Evolutionary conservation across 305 asterid species (phyloP).

Genomic region (Fraxinus angustifolia): DNA sequence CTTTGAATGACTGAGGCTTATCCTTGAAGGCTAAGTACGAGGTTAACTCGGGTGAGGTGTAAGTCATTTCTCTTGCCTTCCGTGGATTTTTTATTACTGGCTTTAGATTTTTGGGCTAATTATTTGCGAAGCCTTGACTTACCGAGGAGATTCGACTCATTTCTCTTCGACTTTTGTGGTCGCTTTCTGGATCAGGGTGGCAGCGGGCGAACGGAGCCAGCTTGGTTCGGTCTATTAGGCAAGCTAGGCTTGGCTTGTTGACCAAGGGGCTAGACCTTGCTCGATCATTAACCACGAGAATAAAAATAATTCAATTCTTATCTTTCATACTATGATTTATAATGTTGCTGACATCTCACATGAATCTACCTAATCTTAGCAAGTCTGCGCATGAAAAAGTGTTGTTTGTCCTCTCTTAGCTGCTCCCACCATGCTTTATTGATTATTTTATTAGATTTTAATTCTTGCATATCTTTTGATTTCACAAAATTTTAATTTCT

Average conservation of each 20-base stretch:
- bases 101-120: background rate
- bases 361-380: background rate
- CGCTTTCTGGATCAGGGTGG: background rate
- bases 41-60: background rate
- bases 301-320: background rate
- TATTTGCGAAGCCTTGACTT: background rate
- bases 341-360: background rate
- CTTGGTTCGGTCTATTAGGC: background rate
- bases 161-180: background rate
- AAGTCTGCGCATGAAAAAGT: background rate
- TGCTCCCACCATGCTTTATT: background rate
- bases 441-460: background rate
- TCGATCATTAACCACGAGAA: background rate
- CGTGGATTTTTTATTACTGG: background rate
- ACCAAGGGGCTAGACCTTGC: background rate
- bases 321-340: background rate
- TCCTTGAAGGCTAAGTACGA: background rate
- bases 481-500: background rate
- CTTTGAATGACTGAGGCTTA: background rate
- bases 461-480: background rate
- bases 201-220: background rate
- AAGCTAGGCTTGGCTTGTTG: background rate
- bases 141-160: background rate
- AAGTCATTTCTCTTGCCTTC: background rate
- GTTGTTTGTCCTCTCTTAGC: background rate